Conservation (phyloP, 148 eudicot species). For the Bassia scoparia region DNA sequence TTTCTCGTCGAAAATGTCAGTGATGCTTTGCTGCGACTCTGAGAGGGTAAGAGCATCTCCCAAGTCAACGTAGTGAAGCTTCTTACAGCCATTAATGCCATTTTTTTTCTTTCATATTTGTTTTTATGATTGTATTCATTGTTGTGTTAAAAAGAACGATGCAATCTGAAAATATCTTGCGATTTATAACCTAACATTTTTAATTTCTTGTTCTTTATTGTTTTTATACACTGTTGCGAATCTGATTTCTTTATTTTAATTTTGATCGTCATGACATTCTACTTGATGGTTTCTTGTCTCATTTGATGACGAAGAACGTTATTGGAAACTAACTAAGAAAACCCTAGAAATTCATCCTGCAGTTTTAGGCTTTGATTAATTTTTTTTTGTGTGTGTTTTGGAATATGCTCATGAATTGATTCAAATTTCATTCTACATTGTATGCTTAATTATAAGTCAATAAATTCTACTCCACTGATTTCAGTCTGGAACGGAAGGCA, state of each 20-base stretch:
- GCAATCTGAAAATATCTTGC: neutral
- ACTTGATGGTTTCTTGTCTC: neutral
- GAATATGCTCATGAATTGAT: neutral
- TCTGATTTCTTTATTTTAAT: neutral
- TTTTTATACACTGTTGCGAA: no score
- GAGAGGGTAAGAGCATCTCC: neutral
- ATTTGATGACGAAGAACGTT: neutral
- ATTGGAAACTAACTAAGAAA: neutral
- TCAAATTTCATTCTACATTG: neutral
- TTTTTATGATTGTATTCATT: neutral
- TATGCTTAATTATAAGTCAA: no score
- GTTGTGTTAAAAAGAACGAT: neutral
- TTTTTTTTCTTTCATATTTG: neutral
- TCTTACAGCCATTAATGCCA: neutral
- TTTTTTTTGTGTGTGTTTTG: neutral
- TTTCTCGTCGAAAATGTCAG: no score
- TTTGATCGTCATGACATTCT: neutral
- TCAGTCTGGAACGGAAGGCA: neutral
- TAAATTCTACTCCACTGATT: neutral
- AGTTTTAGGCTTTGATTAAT: neutral
- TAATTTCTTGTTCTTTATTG: no score
- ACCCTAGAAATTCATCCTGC: neutral
- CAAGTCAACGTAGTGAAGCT: constrained; percentile 1
- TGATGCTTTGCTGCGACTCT: no score
- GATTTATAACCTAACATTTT: neutral